A percentile compares a stretch with the other conserved stretches of the same genome.
phyloP scores from a whole-genome alignment of 768 basidiomycete genomes.

The Lactifluus piperatus region DNA sequence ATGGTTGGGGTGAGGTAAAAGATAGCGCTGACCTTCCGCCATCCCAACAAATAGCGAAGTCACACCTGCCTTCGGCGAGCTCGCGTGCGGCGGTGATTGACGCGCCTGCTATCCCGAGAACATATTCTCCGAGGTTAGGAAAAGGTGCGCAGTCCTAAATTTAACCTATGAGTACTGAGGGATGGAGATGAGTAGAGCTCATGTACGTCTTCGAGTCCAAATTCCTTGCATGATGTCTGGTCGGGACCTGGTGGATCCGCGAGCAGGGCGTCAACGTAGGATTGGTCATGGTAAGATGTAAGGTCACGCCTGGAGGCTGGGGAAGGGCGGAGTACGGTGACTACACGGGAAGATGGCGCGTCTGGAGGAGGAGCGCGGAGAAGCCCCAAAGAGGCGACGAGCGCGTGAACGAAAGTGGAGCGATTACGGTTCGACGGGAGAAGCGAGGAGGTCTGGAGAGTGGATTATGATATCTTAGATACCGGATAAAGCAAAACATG shows the following conservation, averaged over 20 bases:
- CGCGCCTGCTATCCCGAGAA: conserved; percentile 64
- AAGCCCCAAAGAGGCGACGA: conserved; percentile 21
- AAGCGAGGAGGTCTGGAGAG: conserved; percentile 22
- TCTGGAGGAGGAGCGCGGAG: background rate
- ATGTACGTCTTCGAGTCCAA: conserved; percentile 54
- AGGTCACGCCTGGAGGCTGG: conserved; percentile 8
- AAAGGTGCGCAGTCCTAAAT: conserved; percentile 80
- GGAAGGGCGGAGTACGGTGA: conserved; percentile 10
- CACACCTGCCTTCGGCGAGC: conserved; percentile 40
- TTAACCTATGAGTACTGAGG: background rate
- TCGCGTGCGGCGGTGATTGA: conserved; percentile 63
- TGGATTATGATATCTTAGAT: background rate
- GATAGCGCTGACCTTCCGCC: conserved; percentile 58
- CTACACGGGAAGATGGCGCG: background rate
- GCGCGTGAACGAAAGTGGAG: conserved; percentile 25
- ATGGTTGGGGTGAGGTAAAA: background rate
- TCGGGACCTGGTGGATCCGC: background rate
- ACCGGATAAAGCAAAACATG: background rate
- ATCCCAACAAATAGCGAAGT: conserved; percentile 82
- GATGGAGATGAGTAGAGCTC: background rate
- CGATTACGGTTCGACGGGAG: conserved; percentile 27
- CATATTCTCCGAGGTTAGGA: conserved; percentile 56
- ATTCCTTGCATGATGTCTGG: conserved; percentile 29
- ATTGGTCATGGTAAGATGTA: conserved; percentile 12
- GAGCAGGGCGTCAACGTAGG: conserved; percentile 12